Evolutionary conservation across 768 basidiomycete species (phyloP), one percentile per base, ranked within the genome.

Genomic region (Tricholoma matsutake): DNA sequence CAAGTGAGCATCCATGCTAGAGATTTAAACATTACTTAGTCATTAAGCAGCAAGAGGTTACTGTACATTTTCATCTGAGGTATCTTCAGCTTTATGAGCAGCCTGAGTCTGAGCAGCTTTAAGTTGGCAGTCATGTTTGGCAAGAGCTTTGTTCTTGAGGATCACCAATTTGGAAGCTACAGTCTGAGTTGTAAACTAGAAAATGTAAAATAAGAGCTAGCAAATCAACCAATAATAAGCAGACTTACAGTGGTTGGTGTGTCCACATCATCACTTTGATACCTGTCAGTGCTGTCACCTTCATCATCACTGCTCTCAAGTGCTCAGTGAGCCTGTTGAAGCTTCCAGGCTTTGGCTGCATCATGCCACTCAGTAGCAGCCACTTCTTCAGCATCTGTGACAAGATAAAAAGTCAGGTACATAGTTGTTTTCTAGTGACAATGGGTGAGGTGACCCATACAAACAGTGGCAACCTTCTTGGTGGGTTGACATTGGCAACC

Each of bases 61-160:
- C 43, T n/a, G 11, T 45, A 45, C 43, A 20, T 22, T 45, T 45
- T 45, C 8, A 22, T 45, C 18, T 9, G 20, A 45, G 5, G 18
- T 20, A 20, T 22, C 43, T 20, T 45, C 43, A 22, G 20, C 43
- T 45, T 45, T 7, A 1, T 45, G 43, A 45, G 43, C 18, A 22
- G 43, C 18, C 39, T 41, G 13, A 41, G 39, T n/a, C 20, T 45
- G 43, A 20, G 18, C 43, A 41, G 43, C n/a, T n/a, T n/a, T 2
- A 45, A 41, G 39, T 41, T 20, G 43, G 43, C 54, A 45, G 14
- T 54, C 16, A 59, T 45, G 6, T 52, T 59, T 14, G 59, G 49
- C 45, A 51, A 58, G 57, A 63, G 54, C 62, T 63, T 58, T 45
- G 57, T 45, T 20, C 49, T 43, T 32, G 51, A 31, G 28, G 43